A percentile compares a stretch with the other conserved stretches of the same genome.
Evolutionary conservation across 2,329 filamentous ascomycete genomes (phyloP).

Genomic region (Fonsecaea pugnacius): DNA sequence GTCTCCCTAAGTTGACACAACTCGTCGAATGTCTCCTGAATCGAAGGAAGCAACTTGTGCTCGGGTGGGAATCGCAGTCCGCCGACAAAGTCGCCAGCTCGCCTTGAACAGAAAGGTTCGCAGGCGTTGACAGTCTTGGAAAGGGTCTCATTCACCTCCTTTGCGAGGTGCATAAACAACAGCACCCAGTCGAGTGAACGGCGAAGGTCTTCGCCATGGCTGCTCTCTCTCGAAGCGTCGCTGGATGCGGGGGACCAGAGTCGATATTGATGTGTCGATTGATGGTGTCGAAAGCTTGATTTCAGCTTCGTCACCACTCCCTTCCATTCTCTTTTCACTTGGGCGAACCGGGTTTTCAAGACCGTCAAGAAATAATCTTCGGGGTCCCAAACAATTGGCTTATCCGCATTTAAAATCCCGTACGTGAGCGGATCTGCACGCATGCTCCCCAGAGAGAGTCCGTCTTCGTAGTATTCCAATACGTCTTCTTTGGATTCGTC

Average conservation of each 20-base stretch:
- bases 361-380: conserved; percentile 9
- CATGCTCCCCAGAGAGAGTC: not conserved
- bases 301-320: not conserved
- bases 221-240: not conserved
- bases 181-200: not conserved
- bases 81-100: not conserved
- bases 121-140: not conserved
- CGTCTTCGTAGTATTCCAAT: conserved; percentile 2
- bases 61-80: not conserved
- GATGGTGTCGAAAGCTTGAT: not conserved
- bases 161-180: not conserved
- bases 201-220: not conserved
- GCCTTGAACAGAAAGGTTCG: not conserved
- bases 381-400: conserved; percentile 13
- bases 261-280: not conserved
- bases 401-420: not conserved
- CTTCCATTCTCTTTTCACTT: conserved; percentile 2
- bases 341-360: not conserved
- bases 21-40: conserved; percentile 1
- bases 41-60: conserved; percentile 1
- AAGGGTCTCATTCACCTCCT: not conserved
- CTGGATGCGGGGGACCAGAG: not conserved
- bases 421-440: conserved; percentile 1
- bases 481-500: not conserved
- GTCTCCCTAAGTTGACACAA: not conserved